Percentiles rank a stretch among this genome's conserved stretches.
Conservation (phyloP, 164 flowering plant species). For the Cinnamomum chago region DNA sequence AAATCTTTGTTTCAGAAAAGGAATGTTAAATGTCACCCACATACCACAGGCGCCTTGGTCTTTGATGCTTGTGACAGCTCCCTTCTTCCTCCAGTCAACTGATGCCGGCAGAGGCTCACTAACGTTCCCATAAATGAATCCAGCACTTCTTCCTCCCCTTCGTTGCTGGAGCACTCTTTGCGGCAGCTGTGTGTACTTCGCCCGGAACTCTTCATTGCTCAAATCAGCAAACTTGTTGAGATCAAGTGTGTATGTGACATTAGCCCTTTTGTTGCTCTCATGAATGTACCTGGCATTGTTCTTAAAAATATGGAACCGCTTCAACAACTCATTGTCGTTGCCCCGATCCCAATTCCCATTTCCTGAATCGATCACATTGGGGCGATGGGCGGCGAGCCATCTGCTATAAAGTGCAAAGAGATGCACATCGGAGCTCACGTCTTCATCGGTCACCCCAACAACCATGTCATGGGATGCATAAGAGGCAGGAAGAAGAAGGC, state of each 20-base stretch:
- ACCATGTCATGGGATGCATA: constrained; percentile 7
- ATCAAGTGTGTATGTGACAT: constrained; percentile 31
- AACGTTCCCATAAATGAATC: constrained; percentile 23
- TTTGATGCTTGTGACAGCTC: constrained; percentile 53
- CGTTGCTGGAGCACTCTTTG: constrained; percentile 8
- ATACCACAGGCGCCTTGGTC: constrained; percentile 77
- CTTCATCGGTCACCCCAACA: constrained; percentile 16
- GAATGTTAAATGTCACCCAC: constrained; percentile 3
- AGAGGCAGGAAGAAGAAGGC: constrained; percentile 10
- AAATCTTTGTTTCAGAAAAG: neutral
- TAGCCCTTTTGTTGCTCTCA: constrained; percentile 19
- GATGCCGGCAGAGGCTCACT: constrained; percentile 33
- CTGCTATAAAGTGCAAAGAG: constrained; percentile 18
- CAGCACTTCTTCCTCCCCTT: constrained; percentile 9
- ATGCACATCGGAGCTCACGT: constrained; percentile 18
- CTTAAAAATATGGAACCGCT: constrained; percentile 26
- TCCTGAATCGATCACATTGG: constrained; percentile 5
- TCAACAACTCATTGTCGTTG: constrained; percentile 5
- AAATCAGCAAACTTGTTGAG: constrained; percentile 66
- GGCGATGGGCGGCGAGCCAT: constrained; percentile 25
- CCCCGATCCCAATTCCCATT: neutral
- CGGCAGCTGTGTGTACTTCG: constrained; percentile 22
- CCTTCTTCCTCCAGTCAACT: constrained; percentile 70
- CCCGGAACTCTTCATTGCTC: constrained; percentile 56
- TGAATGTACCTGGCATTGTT: constrained; percentile 23